Percentiles rank a stretch among this genome's conserved stretches.
These are phyloP conservation scores for Powellomyces hirtus DNA, from an alignment of 192 early-diverging fungal genomes.

Conservation along the genomic window DNA sequence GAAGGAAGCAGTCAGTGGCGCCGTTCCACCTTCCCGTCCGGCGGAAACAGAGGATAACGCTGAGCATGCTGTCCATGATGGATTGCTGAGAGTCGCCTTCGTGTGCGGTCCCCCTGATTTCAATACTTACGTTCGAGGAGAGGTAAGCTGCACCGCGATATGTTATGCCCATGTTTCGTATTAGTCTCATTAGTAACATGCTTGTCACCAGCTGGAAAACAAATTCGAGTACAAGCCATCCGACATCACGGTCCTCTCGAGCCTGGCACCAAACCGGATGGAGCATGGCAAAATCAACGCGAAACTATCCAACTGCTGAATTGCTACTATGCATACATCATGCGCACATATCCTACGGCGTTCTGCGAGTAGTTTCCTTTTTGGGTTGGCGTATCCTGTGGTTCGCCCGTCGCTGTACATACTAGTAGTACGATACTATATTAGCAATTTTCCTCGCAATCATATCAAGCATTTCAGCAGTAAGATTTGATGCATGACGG, in stretches of 20 bases:
- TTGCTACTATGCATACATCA: too few relatives aligned
- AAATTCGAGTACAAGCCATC: neutral
- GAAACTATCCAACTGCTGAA: too few relatives aligned
- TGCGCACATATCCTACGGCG: too few relatives aligned
- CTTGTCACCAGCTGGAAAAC: neutral
- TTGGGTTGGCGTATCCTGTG: too few relatives aligned
- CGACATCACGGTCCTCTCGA: neutral
- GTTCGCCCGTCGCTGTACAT: too few relatives aligned
- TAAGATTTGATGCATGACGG: too few relatives aligned
- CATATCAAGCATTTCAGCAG: too few relatives aligned
- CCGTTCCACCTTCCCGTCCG: neutral
- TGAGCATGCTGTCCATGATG: neutral
- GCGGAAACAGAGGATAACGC: neutral
- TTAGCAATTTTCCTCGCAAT: too few relatives aligned
- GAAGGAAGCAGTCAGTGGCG: neutral
- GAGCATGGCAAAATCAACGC: too few relatives aligned
- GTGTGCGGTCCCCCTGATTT: constrained; percentile 1
- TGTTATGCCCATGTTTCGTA: neutral
- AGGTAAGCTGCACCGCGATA: neutral
- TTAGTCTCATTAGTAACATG: too few relatives aligned
- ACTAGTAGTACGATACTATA: too few relatives aligned
- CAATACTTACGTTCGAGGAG: neutral
- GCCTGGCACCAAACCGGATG: neutral
- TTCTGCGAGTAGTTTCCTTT: too few relatives aligned
- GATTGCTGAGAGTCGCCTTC: neutral